These are phyloP conservation scores for Hypomyces perniciosus DNA, from an alignment of 2,329 filamentous ascomycete species.

Conservation along the genomic window DNA sequence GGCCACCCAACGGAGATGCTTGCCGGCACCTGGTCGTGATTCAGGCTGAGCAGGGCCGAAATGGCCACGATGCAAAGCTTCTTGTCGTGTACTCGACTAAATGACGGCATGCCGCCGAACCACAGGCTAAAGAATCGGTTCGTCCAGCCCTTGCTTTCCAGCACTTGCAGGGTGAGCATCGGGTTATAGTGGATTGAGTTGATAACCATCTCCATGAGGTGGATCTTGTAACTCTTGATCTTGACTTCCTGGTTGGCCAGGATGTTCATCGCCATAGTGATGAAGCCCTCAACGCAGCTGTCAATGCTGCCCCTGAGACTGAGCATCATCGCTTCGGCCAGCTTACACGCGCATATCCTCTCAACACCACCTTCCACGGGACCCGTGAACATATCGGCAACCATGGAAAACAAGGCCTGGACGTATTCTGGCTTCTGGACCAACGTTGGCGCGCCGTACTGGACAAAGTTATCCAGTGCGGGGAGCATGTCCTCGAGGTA, in stretches of 20 bases:
- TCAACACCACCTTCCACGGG: slow-evolving; percentile 90
- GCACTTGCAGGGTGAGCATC: slow-evolving; percentile 70
- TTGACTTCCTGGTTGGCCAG: slow-evolving; percentile 70
- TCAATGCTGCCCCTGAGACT: slow-evolving; percentile 86
- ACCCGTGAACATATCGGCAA: slow-evolving; percentile 88
- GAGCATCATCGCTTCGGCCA: slow-evolving; percentile 95
- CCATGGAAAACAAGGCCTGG: slow-evolving; percentile 86
- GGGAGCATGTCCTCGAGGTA: slow-evolving; percentile 99
- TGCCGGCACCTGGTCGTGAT: slow-evolving; percentile 74
- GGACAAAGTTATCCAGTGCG: slow-evolving; percentile 94
- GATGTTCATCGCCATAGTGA: slow-evolving; percentile 80
- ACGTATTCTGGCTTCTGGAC: slow-evolving; percentile 81
- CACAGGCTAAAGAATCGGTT: slow-evolving; percentile 98
- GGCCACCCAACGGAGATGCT: slow-evolving; percentile 96
- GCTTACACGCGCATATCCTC: slow-evolving; percentile 93
- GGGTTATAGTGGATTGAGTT: slow-evolving; percentile 98
- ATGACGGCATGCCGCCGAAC: slow-evolving; percentile 94
- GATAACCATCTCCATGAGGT: slow-evolving; percentile 98
- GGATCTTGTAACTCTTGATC: slow-evolving; percentile 89
- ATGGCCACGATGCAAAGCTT: slow-evolving; percentile 96
- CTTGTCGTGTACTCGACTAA: slow-evolving; percentile 95
- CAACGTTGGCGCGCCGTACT: slow-evolving; percentile 78
- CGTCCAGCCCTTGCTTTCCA: slow-evolving; percentile 91
- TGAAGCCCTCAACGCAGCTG: slow-evolving; percentile 80
- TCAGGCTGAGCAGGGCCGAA: slow-evolving; percentile 72